Evolutionary conservation across 192 early-diverging fungal species (phyloP), one percentile per base, ranked within the genome.

Genomic region (Backusella westeae): DNA sequence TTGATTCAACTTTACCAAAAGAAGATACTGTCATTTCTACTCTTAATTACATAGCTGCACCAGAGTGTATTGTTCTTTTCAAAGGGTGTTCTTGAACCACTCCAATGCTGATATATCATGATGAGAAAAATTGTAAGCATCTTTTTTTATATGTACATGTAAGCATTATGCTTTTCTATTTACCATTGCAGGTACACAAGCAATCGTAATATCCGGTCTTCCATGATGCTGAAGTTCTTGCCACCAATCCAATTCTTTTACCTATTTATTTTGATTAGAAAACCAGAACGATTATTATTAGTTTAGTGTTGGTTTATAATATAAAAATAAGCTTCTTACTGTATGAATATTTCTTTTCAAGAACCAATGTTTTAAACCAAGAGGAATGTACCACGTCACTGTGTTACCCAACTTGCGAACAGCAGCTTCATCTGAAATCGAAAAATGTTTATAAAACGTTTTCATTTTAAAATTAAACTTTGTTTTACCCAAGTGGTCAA

Each of bases 171-270:
- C 19, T 72, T 52, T n/a, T 26, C 17, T 66, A 32, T 23, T 65
- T 82, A 74, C 79, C 83, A 75, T 82, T 32, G 77, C 77, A 32
- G 81, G 81, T 14, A 82, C 81, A 29, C 76, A 75, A 19, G 81
- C 81, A 69, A 82, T 70, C 19, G 76, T 73, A 12, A 89, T 82
- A 32, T 73, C 73, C 21, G 86, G 85, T 66, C 78, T 70, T 44
- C 46, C 29, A 23, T 78, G 74, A 70, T 85, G 84, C 15, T 53
- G 42, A 41, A 75, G 69, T 76, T 89, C 86, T 77, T 87, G 83
- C 88, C 86, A 89, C 86, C 86, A 89, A 73, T 87, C 85, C 26
- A 88, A 73, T 71, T 89, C 88, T 17, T 87, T 74, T 6, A 86
- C 80, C 82, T 87, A 63, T 8, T 21, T 41, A 23, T 39, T 23